Evolutionary conservation across 345 rosid genomes (phyloP).

Genomic region (Citrus hindsii): DNA sequence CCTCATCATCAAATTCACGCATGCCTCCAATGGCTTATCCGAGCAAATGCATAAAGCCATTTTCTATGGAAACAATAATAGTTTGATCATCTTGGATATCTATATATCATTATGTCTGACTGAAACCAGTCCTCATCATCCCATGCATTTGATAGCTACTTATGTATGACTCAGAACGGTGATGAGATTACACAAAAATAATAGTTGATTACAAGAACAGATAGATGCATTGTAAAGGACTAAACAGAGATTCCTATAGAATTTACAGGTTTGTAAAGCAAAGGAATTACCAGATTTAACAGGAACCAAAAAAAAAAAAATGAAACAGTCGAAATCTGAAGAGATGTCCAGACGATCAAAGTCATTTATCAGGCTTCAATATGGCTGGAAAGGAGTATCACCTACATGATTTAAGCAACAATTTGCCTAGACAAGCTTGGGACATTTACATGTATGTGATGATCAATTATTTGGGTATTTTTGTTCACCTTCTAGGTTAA

Average conservation of each 20-base stretch:
- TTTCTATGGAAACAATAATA: neutral
- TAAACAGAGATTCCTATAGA: neutral
- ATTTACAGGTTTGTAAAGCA: constrained; percentile 24
- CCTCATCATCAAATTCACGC: neutral
- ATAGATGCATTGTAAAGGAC: neutral
- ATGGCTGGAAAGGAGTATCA: constrained; percentile 13
- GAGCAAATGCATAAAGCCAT: neutral
- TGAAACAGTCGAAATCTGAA: constrained; percentile 15
- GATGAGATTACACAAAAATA: neutral
- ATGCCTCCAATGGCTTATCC: neutral
- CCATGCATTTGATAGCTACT: neutral
- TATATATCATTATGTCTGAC: neutral
- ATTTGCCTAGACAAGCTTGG: neutral
- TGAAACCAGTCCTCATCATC: neutral
- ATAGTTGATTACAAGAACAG: neutral
- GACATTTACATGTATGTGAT: constrained; percentile 13
- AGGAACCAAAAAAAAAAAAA: neutral
- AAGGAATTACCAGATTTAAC: constrained; percentile 1
- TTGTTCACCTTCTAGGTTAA: constrained; percentile 13
- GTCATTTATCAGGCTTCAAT: constrained; percentile 6
- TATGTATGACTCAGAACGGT: too few species aligned
- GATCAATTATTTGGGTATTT: constrained; percentile 15
- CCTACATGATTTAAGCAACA: constrained; percentile 2
- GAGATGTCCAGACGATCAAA: neutral
- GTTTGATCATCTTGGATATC: neutral